phyloP scores from a whole-genome alignment of 176 grass and related monocot species.

The Chloris gayana region DNA sequence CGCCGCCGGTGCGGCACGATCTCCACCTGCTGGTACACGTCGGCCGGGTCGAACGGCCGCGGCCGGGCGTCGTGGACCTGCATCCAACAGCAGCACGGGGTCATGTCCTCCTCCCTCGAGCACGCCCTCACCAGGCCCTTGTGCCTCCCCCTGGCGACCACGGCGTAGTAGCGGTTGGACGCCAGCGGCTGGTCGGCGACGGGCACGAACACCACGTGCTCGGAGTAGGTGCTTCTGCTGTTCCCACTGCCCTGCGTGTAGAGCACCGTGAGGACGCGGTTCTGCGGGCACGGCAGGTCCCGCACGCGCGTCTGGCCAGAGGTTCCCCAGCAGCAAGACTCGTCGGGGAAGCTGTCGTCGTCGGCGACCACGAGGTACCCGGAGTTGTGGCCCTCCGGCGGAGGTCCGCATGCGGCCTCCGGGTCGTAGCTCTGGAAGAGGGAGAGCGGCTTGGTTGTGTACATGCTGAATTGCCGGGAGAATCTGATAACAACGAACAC shows the following conservation, averaged over 20 bases:
- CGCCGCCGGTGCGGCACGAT: slow-evolving; percentile 33
- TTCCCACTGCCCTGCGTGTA: slow-evolving; percentile 19
- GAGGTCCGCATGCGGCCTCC: slow-evolving; percentile 29
- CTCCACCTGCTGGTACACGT: slow-evolving; percentile 76
- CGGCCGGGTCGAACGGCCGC: slow-evolving; percentile 50
- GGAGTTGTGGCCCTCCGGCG: slow-evolving; percentile 42
- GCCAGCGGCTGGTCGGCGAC: slow-evolving; percentile 53
- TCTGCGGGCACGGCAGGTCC: slow-evolving; percentile 62
- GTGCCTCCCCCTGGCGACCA: slow-evolving; percentile 35
- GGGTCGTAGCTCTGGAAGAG: slow-evolving; percentile 42
- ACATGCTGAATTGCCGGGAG: slow-evolving; percentile 47
- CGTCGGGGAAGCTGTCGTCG: not conserved
- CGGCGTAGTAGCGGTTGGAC: slow-evolving; percentile 60
- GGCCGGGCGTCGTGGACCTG: slow-evolving; percentile 42
- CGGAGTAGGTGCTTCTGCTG: not conserved
- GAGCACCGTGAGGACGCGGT: slow-evolving; percentile 48
- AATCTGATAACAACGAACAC: no score
- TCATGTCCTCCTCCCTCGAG: slow-evolving; percentile 58
- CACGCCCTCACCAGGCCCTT: slow-evolving; percentile 50
- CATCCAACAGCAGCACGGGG: slow-evolving; percentile 38
- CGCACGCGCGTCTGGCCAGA: slow-evolving; percentile 53
- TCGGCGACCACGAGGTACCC: slow-evolving; percentile 49
- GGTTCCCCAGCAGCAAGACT: not conserved
- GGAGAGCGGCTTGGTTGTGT: slow-evolving; percentile 52
- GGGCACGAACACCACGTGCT: slow-evolving; percentile 63